Evolutionary conservation across 768 basidiomycete species (phyloP).

Genomic region (Chlorophyllum brunneum): DNA sequence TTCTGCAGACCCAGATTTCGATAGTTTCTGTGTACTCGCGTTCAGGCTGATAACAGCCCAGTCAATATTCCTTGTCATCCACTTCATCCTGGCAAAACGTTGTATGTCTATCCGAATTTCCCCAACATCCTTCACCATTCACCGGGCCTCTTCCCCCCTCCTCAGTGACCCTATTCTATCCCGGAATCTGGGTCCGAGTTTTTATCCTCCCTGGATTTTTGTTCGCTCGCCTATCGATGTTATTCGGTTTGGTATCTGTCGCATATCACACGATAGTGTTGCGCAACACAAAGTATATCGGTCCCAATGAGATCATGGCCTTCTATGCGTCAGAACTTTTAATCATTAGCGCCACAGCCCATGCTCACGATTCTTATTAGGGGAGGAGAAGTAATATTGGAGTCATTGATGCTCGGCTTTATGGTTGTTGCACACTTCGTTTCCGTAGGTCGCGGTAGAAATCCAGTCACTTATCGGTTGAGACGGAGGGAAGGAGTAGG

Average conservation of each 20-base stretch:
- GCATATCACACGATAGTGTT: not conserved
- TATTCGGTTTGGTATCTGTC: not conserved
- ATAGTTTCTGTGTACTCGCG: not conserved
- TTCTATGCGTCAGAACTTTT: not conserved
- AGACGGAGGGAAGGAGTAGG: constrained; percentile 3
- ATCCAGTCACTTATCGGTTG: constrained; percentile 5
- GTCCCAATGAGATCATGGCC: not conserved
- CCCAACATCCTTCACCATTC: not conserved
- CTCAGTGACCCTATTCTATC: not conserved
- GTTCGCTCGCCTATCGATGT: not conserved
- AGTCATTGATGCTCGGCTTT: not conserved
- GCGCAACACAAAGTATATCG: not conserved
- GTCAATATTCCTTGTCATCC: not conserved
- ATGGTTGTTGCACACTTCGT: not conserved
- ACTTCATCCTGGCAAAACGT: constrained; percentile 4
- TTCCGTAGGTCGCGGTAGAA: not conserved
- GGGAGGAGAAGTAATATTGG: not conserved
- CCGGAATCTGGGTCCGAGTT: not conserved
- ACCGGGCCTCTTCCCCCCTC: not conserved
- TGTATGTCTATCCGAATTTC: not conserved
- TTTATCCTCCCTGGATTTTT: constrained; percentile 1
- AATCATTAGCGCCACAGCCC: too few species aligned
- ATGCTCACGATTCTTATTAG: not conserved
- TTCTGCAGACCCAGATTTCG: not conserved
- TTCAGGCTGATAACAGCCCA: not conserved